Evolutionary conservation across 2,329 filamentous ascomycete genomes (phyloP), one percentile per base, ranked within the genome.

Genomic region (Byssochlamys sp.): DNA sequence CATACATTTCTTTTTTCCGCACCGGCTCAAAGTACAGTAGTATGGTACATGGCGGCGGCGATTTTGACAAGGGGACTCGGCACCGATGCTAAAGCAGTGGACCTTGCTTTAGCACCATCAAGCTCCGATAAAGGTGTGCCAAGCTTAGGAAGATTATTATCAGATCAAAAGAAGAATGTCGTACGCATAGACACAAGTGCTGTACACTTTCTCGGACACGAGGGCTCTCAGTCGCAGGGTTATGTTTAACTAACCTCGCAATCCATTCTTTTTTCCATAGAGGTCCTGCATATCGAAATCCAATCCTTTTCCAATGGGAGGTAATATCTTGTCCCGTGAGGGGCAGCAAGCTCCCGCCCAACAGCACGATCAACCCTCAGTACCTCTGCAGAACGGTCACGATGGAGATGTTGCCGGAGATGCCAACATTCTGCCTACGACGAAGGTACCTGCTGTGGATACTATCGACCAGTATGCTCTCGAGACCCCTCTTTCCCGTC

Each of bases 401-500:
- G 11, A 27, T 24, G 52, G 27, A 31, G 1, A n/a, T 27, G 39
- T 25, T 12, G 28, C 14, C 19, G 39, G n/a, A 19, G 9, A 45
- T 45, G 4, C 25, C 26, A 29, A 57, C n/a, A 27, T 33, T 31
- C 39, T 60, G 3, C 66, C 66, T 1, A 55, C 65, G 14, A 68
- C 66, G 26, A 69, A 65, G 54, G 56, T 69, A 33, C 66, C 66
- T 33, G 60, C 64, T 9, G 56, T 69, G 54, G 63, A 69, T 52
- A 66, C 65, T 2, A 55, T 64, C 55, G 65, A 69, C 55, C 62
- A 57, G 25, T 67, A 67, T 59, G 61, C 55, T 12, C 58, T 62
- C 12, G 57, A 62, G n/a, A 55, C 45, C 10, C 12, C 55, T 49
- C 29, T 52, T 9, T 10, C 29, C 29, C 57, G 45, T 2, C 39